Base-by-base conservation (phyloP, 2,329 filamentous ascomycete species). In the Clarireedia paspali region DNA sequence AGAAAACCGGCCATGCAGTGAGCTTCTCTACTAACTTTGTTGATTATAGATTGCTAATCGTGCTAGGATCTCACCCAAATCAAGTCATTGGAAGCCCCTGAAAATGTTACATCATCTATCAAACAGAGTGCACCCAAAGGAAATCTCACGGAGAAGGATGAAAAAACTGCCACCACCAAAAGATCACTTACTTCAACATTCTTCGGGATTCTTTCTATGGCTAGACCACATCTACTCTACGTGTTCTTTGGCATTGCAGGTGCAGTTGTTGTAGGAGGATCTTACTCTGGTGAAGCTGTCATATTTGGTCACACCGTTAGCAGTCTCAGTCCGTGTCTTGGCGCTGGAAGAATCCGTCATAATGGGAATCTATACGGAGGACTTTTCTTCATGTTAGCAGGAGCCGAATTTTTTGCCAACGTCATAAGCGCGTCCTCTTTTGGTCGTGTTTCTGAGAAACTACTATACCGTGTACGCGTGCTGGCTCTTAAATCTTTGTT, bases 341-440 rank as follows among this genome's bases (percentile, higher is more conserved):
- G 57, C 34, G 47, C 60, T 36, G 57, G 56, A 20, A 50, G 49
- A 59, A 57, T 68, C 60, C 53, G 66, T 50, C 53, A 42, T 48
- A 58, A 51, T n/a, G 71, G 71, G 20, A 66, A 66, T 57, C 66
- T 73, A 47, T 73, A 68, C 30, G 77, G 69, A 4, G 59, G 71
- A 1, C 63, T 73, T 55, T 72, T 72, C 68, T 81, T 83, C 59
- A 67, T 78, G 6, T 70, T 84, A 7, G 76, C 77, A 4, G 68
- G 79, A 14, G 70, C 79, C 15, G 81, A 83, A 56, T 81, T 85
- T 66, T 76, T 83, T 45, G 81, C 80, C 62, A 87, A 88, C 61
- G 69, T 82, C 2, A 72, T 78, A 39, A 85, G 82, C 55, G 77
- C 74, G 73, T 75, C 73, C 3, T 69, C 71, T 12, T 80, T 72